Percentiles rank a stretch among this genome's conserved stretches.
Conservation (phyloP, 768 basidiomycete species). For the Termitomyces sp. region DNA sequence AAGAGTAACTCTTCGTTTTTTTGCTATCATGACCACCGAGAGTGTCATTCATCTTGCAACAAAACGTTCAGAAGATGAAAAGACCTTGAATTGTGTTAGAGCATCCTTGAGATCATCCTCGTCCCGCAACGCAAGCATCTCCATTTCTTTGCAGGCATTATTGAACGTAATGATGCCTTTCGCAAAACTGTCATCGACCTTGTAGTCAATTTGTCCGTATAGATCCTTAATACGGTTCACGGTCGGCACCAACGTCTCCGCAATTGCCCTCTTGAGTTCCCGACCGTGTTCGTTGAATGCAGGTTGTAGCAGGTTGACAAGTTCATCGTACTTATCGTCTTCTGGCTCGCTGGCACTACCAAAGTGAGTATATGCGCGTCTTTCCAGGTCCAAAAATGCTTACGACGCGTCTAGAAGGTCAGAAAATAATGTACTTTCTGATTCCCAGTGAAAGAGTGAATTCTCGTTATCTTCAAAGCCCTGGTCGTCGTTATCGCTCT, state of each 20-base stretch:
- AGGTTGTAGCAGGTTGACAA: conserved; percentile 35
- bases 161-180: conserved; percentile 49
- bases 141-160: conserved; percentile 47
- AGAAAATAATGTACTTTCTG: conserved; percentile 46
- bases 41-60: conserved; percentile 1
- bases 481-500: conserved; percentile 8
- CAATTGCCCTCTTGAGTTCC: conserved; percentile 33
- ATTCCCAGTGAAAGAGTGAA: conserved; percentile 41
- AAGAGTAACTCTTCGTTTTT: conserved; percentile 34
- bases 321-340: conserved; percentile 25
- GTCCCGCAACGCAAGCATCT: conserved; percentile 37
- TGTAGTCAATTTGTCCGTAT: conserved; percentile 30
- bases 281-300: conserved; percentile 35
- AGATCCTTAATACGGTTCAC: conserved; percentile 41
- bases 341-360: conserved; percentile 21
- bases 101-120: conserved; percentile 34
- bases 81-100: conserved; percentile 38
- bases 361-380: conserved; percentile 8
- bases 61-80: background rate
- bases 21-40: conserved; percentile 23
- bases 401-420: conserved; percentile 41
- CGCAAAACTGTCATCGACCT: conserved; percentile 30
- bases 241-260: conserved; percentile 36
- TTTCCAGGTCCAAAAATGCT: conserved; percentile 6
- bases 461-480: conserved; percentile 21